A percentile compares a stretch with the other conserved stretches of the same genome.
Evolutionary conservation across 306 rosid species (phyloP).

Genomic region (Prunus kanzakura): DNA sequence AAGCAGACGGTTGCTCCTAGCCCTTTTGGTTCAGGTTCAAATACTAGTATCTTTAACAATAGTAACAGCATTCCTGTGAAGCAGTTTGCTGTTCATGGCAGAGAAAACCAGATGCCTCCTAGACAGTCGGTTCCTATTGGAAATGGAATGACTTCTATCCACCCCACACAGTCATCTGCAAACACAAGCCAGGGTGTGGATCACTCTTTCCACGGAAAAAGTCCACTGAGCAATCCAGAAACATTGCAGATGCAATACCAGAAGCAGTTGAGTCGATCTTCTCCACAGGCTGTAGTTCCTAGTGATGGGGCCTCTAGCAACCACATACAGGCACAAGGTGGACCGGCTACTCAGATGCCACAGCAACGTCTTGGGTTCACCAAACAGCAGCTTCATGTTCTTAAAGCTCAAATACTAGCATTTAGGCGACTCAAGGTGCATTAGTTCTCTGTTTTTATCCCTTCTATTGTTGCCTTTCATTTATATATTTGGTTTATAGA

Average conservation of each 20-base stretch:
- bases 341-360: constrained; percentile 47
- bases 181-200: constrained; percentile 51
- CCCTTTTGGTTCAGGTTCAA: constrained; percentile 53
- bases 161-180: constrained; percentile 54
- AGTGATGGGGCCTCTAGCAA: constrained; percentile 59
- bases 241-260: constrained; percentile 47
- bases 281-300: constrained; percentile 54
- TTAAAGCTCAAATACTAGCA: constrained; percentile 95
- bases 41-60: constrained; percentile 45
- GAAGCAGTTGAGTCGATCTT: constrained; percentile 59
- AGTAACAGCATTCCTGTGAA: constrained; percentile 43
- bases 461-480: constrained; percentile 7
- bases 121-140: constrained; percentile 51
- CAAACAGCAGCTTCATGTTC: constrained; percentile 89
- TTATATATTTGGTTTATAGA: constrained; percentile 14
- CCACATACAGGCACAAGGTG: constrained; percentile 45
- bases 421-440: constrained; percentile 92
- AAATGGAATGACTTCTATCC: constrained; percentile 68
- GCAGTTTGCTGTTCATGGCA: constrained; percentile 71
- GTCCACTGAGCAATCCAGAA: constrained; percentile 49
- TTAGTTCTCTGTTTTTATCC: constrained; percentile 22
- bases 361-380: constrained; percentile 67
- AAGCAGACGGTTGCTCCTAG: constrained; percentile 62
- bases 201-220: constrained; percentile 50
- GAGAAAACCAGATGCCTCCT: constrained; percentile 67